Base-by-base conservation (phyloP, 2,329 filamentous ascomycete genomes). In the Talaromyces sp. region DNA sequence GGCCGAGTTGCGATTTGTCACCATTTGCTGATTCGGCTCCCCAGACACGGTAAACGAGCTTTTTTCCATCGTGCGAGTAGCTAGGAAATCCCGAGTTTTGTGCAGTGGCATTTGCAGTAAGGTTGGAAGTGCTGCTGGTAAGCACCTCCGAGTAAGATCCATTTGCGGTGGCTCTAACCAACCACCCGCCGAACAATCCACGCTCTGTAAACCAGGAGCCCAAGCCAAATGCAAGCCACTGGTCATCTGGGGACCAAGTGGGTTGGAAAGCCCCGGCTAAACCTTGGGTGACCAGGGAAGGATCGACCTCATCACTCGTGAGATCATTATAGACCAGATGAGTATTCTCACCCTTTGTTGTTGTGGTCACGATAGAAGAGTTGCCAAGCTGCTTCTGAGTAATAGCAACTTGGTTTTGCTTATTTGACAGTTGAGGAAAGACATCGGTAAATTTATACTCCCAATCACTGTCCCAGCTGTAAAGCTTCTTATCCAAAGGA, bases 171-270 rank as follows among this genome's bases (percentile, higher is more conserved):
- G 34, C 34, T 31, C 68, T 64, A 52, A 67, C 64, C 4, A 75
- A 52, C 61, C 64, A 68, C 2, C 65, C 72, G 18, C 66, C 61
- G 1, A 52, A 57, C n/a, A 63, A 63, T 0, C 68, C 67, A 30
- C 77, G 76, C 5, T 65, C 63, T 31, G 71, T 69, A 67, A 79
- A 79, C 77, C 78, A 80, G 8, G 67, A 67, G 6, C 77, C 77
- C 1, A 78, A 63, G 12, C 78, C 75, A 55, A 79, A 73, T 14
- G 72, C 71, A 9, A 80, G 64, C 73, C 72, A 74, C 16, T 72
- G 63, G 2, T 73, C 74, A 50, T 79, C 73, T 2, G 73, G 67
- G 0, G 70, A 73, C 73, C 74, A 80, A 2, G 73, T 65, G 2
- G 78, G 77, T 55, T 78, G 75, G 67, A 78, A 80, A 5, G 77